These are phyloP conservation scores for Colletotrichum musicola DNA, from an alignment of 2,329 filamentous ascomycete genomes.

Conservation along the genomic window DNA sequence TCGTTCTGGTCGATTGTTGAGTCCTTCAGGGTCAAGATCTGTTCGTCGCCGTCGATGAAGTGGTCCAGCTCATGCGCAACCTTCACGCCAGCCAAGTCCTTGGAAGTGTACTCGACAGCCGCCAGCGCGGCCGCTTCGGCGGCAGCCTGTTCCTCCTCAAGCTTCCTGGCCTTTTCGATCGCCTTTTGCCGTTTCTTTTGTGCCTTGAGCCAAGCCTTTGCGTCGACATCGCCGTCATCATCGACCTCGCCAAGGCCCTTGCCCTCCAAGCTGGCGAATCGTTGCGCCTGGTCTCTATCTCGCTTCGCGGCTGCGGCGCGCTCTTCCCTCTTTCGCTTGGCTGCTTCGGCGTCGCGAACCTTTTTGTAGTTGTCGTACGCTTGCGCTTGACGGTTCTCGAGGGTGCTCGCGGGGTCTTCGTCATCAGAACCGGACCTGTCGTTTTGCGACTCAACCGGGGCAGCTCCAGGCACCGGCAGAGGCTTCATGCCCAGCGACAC, in stretches of 20 bases:
- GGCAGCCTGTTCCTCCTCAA: conserved; percentile 82
- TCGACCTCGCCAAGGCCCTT: conserved; percentile 84
- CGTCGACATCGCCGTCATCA: conserved; percentile 76
- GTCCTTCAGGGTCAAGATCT: conserved; percentile 95
- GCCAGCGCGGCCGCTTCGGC: conserved; percentile 76
- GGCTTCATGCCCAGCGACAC: conserved; percentile 91
- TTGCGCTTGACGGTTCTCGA: conserved; percentile 83
- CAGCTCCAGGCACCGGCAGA: conserved; percentile 82
- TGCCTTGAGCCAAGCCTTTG: conserved; percentile 86
- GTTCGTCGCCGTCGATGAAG: conserved; percentile 86
- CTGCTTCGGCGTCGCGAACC: conserved; percentile 76
- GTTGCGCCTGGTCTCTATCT: conserved; percentile 85
- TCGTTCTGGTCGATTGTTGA: conserved; percentile 86
- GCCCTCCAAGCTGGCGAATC: conserved; percentile 81
- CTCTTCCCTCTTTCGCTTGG: conserved; percentile 83
- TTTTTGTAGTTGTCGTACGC: conserved; percentile 80
- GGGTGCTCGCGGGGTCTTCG: conserved; percentile 82
- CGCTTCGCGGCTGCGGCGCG: conserved; percentile 87
- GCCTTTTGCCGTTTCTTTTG: conserved; percentile 96
- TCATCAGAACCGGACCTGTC: conserved; percentile 63
- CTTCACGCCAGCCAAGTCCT: conserved; percentile 89
- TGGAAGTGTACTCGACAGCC: conserved; percentile 79
- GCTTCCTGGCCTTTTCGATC: conserved; percentile 80
- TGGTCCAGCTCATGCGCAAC: conserved; percentile 88
- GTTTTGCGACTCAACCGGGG: conserved; percentile 54